These are phyloP conservation scores for Larix kaempferi DNA, from an alignment of 75 land plant genomes.

Conservation along the genomic window DNA sequence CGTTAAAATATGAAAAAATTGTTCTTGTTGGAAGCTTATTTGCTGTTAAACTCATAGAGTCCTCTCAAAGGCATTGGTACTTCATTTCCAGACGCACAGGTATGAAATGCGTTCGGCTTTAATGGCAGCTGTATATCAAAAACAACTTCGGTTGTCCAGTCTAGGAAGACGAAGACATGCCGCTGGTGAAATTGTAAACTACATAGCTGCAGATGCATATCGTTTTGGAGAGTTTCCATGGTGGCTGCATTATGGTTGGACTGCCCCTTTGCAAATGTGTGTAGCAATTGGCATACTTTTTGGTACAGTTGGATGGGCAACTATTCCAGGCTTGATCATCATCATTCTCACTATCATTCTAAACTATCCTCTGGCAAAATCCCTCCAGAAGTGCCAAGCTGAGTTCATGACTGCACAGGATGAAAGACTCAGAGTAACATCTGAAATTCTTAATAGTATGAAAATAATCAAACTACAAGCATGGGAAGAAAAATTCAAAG, in stretches of 20 bases:
- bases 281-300: slow-evolving; percentile 55
- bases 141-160: slow-evolving; percentile 61
- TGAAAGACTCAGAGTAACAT: slow-evolving; percentile 52
- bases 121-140: slow-evolving; percentile 61
- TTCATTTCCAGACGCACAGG: slow-evolving; percentile 54
- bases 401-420: slow-evolving; percentile 57
- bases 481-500: slow-evolving; percentile 74
- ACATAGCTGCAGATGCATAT: slow-evolving; percentile 73
- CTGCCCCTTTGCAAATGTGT: slow-evolving; percentile 43
- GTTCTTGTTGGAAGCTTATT: slow-evolving; percentile 33
- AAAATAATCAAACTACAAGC: slow-evolving; percentile 77
- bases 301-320: slow-evolving; percentile 43
- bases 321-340: slow-evolving; percentile 56
- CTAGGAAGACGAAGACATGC: slow-evolving; percentile 48
- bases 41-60: slow-evolving; percentile 51
- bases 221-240: slow-evolving; percentile 60
- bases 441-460: slow-evolving; percentile 69
- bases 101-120: slow-evolving; percentile 63
- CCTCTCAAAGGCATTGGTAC: slow-evolving; percentile 57
- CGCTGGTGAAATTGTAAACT: slow-evolving; percentile 75
- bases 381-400: slow-evolving; percentile 40
- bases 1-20: slow-evolving; percentile 19
- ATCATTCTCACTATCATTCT: slow-evolving; percentile 37
- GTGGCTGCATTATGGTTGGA: slow-evolving; percentile 71
- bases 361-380: slow-evolving; percentile 52